Conservation (phyloP, 768 basidiomycete genomes). For the Inosperma sp. region DNA sequence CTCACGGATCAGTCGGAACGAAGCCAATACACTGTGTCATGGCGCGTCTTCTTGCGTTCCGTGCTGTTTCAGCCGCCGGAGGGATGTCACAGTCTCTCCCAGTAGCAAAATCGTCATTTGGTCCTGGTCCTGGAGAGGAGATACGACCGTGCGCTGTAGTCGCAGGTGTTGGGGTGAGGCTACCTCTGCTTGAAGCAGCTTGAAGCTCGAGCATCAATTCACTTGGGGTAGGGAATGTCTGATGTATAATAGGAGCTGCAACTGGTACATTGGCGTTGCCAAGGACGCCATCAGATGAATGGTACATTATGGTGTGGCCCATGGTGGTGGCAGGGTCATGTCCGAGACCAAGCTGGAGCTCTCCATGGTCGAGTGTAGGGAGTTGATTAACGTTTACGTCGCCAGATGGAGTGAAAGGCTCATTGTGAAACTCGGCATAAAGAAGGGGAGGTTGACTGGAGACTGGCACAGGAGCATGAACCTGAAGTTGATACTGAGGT, state of each 20-base stretch:
- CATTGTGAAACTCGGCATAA: slow-evolving; percentile 4
- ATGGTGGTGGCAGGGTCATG: no score
- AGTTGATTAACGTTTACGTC: no score
- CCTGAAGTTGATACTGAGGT: slow-evolving; percentile 3
- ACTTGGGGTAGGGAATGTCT: slow-evolving; percentile 64
- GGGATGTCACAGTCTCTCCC: background rate
- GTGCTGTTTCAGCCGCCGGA: slow-evolving; percentile 40
- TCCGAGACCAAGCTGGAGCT: no score
- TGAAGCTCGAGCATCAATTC: slow-evolving; percentile 55
- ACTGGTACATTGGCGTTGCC: no score
- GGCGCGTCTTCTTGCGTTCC: slow-evolving; percentile 55
- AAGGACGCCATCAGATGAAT: no score
- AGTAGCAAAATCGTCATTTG: slow-evolving; percentile 10
- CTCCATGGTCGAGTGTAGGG: no score
- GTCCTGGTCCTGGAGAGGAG: background rate
- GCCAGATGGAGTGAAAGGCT: no score
- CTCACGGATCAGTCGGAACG: slow-evolving; percentile 58
- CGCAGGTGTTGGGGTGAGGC: background rate
- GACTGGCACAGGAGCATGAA: slow-evolving; percentile 17
- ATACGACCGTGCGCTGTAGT: background rate
- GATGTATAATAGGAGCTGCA: no score
- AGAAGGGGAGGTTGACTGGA: slow-evolving; percentile 12
- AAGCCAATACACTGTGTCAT: slow-evolving; percentile 55
- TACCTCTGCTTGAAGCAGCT: slow-evolving; percentile 15
- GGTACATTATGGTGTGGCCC: no score